Conservation (phyloP, 805 yeast species). For the Myxozyma nipponensis region DNA sequence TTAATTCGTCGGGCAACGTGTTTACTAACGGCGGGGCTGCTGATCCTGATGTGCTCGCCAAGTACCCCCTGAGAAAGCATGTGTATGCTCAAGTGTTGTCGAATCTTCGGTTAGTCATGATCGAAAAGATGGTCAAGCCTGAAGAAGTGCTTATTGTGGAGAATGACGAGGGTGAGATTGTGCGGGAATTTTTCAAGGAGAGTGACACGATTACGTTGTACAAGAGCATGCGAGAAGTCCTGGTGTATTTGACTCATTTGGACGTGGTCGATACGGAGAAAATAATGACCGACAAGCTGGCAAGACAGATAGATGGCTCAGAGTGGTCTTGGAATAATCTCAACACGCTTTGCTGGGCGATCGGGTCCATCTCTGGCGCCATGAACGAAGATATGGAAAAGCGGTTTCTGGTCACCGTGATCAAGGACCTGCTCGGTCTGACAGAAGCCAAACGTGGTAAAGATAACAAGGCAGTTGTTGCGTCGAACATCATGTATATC, state of each 20-base stretch:
- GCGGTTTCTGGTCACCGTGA: constrained; percentile 85
- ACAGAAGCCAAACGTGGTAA: constrained; percentile 97
- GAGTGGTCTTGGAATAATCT: constrained; percentile 99
- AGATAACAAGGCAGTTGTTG: constrained; percentile 97
- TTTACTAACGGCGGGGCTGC: constrained; percentile 65
- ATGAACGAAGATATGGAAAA: constrained; percentile 98
- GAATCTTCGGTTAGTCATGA: constrained; percentile 82
- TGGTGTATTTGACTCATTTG: constrained; percentile 91
- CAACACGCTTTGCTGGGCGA: constrained; percentile 98
- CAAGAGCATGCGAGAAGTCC: constrained; percentile 91
- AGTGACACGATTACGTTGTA: constrained; percentile 94
- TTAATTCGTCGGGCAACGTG: constrained; percentile 41
- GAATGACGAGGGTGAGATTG: constrained; percentile 98
- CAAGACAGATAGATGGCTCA: constrained; percentile 88
- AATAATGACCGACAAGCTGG: constrained; percentile 87
- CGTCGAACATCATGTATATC: constrained; percentile 99
- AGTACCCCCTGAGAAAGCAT: constrained; percentile 81
- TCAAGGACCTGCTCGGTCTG: constrained; percentile 82
- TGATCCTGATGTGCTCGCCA: constrained; percentile 72
- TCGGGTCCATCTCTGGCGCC: constrained; percentile 97
- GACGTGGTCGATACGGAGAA: constrained; percentile 91
- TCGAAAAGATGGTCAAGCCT: constrained; percentile 97
- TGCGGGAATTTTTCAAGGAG: constrained; percentile 93
- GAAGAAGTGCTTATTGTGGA: constrained; percentile 96
- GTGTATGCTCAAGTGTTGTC: constrained; percentile 74